Conservation (phyloP, 257 asterid species). For the Hygrophila difformis region DNA sequence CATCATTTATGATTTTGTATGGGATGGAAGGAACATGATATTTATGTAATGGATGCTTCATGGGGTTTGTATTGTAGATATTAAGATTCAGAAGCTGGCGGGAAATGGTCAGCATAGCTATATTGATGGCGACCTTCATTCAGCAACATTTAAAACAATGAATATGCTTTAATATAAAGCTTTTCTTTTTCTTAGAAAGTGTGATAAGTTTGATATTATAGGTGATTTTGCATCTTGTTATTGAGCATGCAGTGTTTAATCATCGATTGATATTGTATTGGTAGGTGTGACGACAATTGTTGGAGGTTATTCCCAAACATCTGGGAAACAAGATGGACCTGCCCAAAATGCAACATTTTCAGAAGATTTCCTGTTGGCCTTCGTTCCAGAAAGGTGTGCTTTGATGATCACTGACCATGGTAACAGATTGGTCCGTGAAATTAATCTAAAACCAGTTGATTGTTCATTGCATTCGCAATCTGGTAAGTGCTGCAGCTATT, state of each 20-base stretch:
- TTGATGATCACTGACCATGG: conserved; percentile 68
- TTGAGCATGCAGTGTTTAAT: neutral
- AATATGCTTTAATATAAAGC: neutral
- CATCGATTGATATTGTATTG: conserved; percentile 8
- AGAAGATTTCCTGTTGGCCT: conserved; percentile 39
- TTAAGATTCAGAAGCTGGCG: conserved; percentile 40
- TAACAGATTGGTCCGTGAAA: conserved; percentile 56
- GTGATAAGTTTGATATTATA: neutral
- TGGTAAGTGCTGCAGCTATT: conserved; percentile 30
- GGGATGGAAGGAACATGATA: neutral
- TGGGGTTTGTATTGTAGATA: conserved; percentile 27
- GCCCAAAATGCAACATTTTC: conserved; percentile 71
- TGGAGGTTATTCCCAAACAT: conserved; percentile 51
- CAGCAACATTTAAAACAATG: conserved; percentile 33
- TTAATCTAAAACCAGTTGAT: conserved; percentile 56
- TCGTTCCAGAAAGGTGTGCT: conserved; percentile 61
- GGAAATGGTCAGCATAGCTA: conserved; percentile 44
- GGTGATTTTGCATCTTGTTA: conserved; percentile 5
- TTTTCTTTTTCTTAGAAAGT: too few species aligned
- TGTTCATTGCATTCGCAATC: conserved; percentile 46
- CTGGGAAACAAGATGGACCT: conserved; percentile 65
- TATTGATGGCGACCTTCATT: conserved; percentile 57
- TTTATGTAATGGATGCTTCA: neutral
- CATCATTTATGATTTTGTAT: neutral
- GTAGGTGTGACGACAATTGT: conserved; percentile 88